A percentile compares a stretch with the other conserved stretches of the same genome.
phyloP scores from a whole-genome alignment of 1,139 yeast species.

The Lodderomyces jiufengensis region DNA sequence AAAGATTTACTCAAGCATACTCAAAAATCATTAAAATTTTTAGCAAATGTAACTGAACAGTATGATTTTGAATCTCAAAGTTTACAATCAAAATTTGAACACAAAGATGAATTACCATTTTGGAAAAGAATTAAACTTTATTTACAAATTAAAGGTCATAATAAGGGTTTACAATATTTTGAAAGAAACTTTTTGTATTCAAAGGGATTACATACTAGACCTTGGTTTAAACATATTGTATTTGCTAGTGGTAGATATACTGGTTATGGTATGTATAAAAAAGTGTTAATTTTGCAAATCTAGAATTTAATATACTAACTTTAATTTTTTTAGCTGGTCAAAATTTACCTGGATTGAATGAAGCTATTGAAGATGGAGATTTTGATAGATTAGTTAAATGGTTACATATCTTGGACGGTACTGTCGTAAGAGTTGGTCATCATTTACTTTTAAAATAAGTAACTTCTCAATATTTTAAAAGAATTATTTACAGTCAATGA shows the following conservation, averaged over 20 bases:
- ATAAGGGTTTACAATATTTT: slow-evolving; percentile 46
- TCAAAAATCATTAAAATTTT: slow-evolving; percentile 22
- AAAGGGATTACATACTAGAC: slow-evolving; percentile 61
- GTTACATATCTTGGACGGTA: slow-evolving; percentile 47
- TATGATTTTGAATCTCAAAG: slow-evolving; percentile 37
- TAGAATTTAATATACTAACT: no score
- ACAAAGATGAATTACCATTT: slow-evolving; percentile 29
- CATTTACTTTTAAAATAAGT: slow-evolving; percentile 5
- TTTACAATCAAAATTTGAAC: slow-evolving; percentile 35
- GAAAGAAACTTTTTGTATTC: slow-evolving; percentile 66
- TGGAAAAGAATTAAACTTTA: slow-evolving; percentile 43
- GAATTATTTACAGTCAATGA: no score
- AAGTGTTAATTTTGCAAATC: no score
- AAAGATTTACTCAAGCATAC: slow-evolving; percentile 27
- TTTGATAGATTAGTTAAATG: slow-evolving; percentile 51
- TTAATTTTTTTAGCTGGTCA: no score
- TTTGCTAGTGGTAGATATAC: slow-evolving; percentile 83
- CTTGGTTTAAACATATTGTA: slow-evolving; percentile 85
- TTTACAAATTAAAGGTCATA: slow-evolving; percentile 33
- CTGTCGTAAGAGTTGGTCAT: slow-evolving; percentile 28
- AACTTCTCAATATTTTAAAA: no score
- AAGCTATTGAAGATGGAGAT: slow-evolving; percentile 72
- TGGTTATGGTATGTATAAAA: no score
- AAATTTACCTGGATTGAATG: slow-evolving; percentile 73
- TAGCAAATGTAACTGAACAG: slow-evolving; percentile 23